Base-by-base conservation (phyloP, 2,329 filamentous ascomycete species). In the Pseudogymnoascus sp. region DNA sequence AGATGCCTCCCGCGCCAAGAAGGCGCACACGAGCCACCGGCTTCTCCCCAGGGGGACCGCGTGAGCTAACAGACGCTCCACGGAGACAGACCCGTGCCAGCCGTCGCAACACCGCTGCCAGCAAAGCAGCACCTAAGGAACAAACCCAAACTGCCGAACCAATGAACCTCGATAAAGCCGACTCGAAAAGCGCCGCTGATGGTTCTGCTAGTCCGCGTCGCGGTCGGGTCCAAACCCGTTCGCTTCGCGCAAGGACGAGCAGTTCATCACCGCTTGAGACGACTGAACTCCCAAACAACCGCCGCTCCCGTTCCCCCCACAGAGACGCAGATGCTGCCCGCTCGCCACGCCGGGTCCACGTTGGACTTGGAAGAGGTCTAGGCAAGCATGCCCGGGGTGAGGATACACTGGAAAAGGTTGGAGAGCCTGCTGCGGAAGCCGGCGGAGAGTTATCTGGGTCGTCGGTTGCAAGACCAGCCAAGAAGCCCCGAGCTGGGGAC, bases 11-110 rank as follows among this genome's bases (percentile, higher is more conserved):
- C n/a, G 26, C 17, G 26, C 26, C 50, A 33, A 56, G 50, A 56
- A 31, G 62, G 37, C 62, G 62, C 35, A 63, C 62, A 9, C 33
- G 62, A 60, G 62, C 62, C 21, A 60, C 23, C 37, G 62, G 62
- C 10, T 40, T 38, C 46, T 44, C 37, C 35, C 62, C 62, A 38
- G 50, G 62, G 23, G 62, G 62, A 17, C 44, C 44, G 35, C 50
- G 44, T 38, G 62, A 63, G 59, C 62, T 63, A 3, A 56, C 10
- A 17, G 46, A 56, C 46, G 26, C 26, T n/a, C 46, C 46, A 56
- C 46, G 46, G n/a, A n/a, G 46, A 56, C 46, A 33, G 10, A 19
- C 15, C 26, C 46, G 46, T 56, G 26, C 26, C 29, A n/a, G 26
- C 1, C 46, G 26, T 33, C 46, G n/a, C 31, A 33, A 26, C 26